phyloP scores from a whole-genome alignment of 495 filamentous ascomycete species.

The Lasiosphaeriaceae sp. region DNA sequence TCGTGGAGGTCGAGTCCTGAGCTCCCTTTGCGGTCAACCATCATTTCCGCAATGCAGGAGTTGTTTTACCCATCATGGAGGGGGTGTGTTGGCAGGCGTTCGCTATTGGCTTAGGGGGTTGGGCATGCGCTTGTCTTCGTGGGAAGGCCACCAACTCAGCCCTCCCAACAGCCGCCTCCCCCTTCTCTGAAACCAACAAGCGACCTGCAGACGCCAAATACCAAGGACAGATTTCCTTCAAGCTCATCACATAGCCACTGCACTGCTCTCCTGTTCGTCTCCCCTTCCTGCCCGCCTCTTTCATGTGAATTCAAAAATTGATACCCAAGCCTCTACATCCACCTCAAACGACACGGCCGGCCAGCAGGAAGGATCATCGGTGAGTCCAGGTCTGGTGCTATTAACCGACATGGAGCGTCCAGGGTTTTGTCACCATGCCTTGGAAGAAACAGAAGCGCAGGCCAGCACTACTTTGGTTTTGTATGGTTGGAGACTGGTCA shows the following conservation, averaged over 20 bases:
- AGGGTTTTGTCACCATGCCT: no score
- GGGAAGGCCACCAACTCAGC: not conserved
- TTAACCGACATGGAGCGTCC: no score
- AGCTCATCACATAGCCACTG: not conserved
- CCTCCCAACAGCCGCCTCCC: not conserved
- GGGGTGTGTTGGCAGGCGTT: not conserved
- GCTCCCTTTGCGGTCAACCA: not conserved
- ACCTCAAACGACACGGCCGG: no score
- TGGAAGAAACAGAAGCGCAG: no score
- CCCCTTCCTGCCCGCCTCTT: no score
- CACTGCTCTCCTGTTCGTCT: not conserved
- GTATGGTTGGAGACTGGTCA: no score
- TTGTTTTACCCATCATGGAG: not conserved
- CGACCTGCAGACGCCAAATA: not conserved
- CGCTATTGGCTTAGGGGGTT: not conserved
- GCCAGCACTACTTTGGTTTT: no score
- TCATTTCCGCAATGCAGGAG: not conserved
- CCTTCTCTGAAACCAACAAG: not conserved
- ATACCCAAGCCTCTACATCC: no score
- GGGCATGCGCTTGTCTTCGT: not conserved
- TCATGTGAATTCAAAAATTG: no score
- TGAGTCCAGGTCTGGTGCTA: no score
- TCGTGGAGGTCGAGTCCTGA: not conserved
- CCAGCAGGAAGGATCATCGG: no score
- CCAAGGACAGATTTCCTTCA: not conserved